Conservation (phyloP, 2,329 filamentous ascomycete species). For the Zopfia rhizophila region DNA sequence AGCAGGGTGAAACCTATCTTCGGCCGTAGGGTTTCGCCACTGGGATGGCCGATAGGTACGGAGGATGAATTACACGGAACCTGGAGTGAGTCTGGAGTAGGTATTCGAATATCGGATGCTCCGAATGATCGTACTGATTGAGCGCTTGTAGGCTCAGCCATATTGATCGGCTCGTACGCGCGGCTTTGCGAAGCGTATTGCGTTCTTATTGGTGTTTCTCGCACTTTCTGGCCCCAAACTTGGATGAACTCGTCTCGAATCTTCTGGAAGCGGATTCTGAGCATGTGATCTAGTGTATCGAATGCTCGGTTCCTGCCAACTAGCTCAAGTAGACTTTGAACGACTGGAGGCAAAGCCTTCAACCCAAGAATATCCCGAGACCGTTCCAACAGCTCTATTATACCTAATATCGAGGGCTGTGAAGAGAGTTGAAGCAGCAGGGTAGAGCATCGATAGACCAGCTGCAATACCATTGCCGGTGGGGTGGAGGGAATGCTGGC, state of each 20-base stretch:
- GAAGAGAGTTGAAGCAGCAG: constrained; percentile 34
- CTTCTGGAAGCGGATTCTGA: constrained; percentile 30
- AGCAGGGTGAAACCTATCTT: constrained; percentile 25
- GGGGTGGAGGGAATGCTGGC: constrained; percentile 31
- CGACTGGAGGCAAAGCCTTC: constrained; percentile 38
- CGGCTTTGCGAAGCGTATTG: no score
- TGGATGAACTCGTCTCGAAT: constrained; percentile 24
- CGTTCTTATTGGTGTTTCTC: no score
- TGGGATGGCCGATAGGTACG: constrained; percentile 11
- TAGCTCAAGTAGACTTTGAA: constrained; percentile 37
- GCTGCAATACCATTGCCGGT: constrained; percentile 39
- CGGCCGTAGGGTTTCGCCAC: constrained; percentile 7
- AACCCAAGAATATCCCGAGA: constrained; percentile 35
- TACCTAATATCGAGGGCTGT: constrained; percentile 26
- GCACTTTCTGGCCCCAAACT: no score
- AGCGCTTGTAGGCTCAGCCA: constrained; percentile 1
- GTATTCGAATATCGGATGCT: constrained; percentile 16
- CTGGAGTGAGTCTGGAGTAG: constrained; percentile 34
- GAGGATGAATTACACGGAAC: constrained; percentile 21
- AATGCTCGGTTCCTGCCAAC: constrained; percentile 27
- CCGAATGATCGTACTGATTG: constrained; percentile 8
- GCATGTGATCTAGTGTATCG: constrained; percentile 22
- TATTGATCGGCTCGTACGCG: no score
- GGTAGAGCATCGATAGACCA: constrained; percentile 37
- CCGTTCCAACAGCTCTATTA: constrained; percentile 38